A percentile compares a stretch with the other conserved stretches of the same genome.
phyloP scores from a whole-genome alignment of 2,329 filamentous ascomycete species.

The Alternaria brassicae region DNA sequence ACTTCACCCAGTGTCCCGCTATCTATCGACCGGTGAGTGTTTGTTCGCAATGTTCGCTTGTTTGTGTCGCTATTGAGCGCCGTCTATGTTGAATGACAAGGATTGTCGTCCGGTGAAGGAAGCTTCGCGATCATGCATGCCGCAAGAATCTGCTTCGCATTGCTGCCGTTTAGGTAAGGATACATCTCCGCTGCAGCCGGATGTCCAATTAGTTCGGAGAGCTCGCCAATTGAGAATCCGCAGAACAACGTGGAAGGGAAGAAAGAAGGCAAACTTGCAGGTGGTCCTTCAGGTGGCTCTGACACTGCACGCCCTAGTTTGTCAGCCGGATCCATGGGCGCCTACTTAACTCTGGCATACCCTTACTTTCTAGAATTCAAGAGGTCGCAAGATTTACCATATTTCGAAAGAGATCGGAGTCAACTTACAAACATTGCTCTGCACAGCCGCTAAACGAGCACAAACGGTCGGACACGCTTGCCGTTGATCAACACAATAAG shows the following conservation, averaged over 20 bases:
- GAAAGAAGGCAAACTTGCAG: slow-evolving; percentile 28
- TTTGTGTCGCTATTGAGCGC: slow-evolving; percentile 1
- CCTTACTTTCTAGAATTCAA: slow-evolving; percentile 13
- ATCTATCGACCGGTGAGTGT: slow-evolving; percentile 14
- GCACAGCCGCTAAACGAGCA: slow-evolving; percentile 8
- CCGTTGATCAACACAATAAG: slow-evolving; percentile 17
- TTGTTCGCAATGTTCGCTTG: background rate
- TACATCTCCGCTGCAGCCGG: slow-evolving; percentile 20
- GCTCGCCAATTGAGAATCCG: slow-evolving; percentile 24
- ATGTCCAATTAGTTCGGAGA: slow-evolving; percentile 2
- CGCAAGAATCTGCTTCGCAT: slow-evolving; percentile 1
- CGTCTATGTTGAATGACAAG: slow-evolving; percentile 5
- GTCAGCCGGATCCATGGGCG: slow-evolving; percentile 16
- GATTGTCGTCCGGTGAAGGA: slow-evolving; percentile 17
- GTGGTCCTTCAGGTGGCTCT: slow-evolving; percentile 18
- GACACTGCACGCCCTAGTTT: slow-evolving; percentile 16
- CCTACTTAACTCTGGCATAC: slow-evolving; percentile 32
- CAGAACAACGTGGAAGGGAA: slow-evolving; percentile 3
- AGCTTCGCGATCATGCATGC: slow-evolving; percentile 15
- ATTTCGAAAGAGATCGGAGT: background rate
- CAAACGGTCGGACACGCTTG: slow-evolving; percentile 4
- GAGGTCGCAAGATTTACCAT: background rate
- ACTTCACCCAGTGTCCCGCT: background rate
- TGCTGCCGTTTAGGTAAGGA: slow-evolving; percentile 11
- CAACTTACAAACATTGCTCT: slow-evolving; percentile 13